phyloP scores from a whole-genome alignment of 257 asterid genomes.

The Ajuga chamaepitys region DNA sequence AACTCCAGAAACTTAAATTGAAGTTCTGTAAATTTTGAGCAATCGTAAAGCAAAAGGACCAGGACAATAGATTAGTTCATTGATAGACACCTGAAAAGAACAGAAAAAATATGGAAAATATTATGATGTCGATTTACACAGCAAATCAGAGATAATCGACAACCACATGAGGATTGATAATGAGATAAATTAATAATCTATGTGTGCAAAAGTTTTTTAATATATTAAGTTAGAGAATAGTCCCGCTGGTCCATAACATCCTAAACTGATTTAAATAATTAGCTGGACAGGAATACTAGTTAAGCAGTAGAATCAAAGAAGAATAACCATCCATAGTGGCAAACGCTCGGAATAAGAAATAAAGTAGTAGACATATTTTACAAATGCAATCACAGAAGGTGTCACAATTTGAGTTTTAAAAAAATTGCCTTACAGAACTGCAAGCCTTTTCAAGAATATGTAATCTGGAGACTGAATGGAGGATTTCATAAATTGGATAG shows the following conservation, averaged over 20 bases:
- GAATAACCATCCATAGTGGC: conserved; percentile 83
- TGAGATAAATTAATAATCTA: background rate
- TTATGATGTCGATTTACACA: conserved; percentile 95
- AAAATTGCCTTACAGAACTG: too few species aligned
- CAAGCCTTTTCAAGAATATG: too few species aligned
- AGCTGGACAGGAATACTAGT: background rate
- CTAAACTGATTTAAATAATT: background rate
- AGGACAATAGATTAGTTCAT: background rate
- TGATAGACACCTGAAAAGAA: conserved; percentile 78
- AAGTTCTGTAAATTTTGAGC: too few species aligned
- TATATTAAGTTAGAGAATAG: background rate
- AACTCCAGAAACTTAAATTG: too few species aligned
- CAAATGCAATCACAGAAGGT: too few species aligned
- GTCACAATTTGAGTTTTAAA: too few species aligned
- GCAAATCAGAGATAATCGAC: conserved; percentile 22
- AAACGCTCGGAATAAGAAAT: too few species aligned
- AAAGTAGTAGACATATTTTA: too few species aligned
- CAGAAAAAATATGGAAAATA: conserved; percentile 85
- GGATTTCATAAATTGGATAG: too few species aligned
- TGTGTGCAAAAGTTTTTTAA: background rate
- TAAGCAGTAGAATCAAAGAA: conserved; percentile 5
- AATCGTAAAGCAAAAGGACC: too few species aligned
- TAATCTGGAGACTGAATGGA: too few species aligned
- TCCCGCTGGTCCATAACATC: background rate
- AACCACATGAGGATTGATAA: conserved; percentile 2